Evolutionary conservation across 2,329 filamentous ascomycete species (phyloP).

Genomic region (Ceratocystis smalleyi): DNA sequence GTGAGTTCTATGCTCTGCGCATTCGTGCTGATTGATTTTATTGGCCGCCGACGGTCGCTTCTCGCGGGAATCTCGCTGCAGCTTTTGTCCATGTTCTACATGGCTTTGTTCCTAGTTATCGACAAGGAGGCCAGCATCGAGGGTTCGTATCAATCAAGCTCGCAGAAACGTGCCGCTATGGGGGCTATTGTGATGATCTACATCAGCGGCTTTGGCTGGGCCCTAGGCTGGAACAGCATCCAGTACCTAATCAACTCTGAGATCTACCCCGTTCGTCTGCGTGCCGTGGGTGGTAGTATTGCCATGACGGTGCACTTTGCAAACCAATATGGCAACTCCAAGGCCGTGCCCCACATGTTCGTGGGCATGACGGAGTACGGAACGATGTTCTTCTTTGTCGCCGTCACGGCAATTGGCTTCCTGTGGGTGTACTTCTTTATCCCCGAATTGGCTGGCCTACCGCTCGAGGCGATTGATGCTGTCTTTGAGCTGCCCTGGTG

Average conservation of each 20-base stretch:
- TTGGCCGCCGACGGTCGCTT: slow-evolving; percentile 56
- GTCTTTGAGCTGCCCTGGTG: slow-evolving; percentile 62
- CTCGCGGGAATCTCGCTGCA: slow-evolving; percentile 46
- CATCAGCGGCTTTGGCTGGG: slow-evolving; percentile 52
- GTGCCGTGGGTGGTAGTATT: slow-evolving; percentile 53
- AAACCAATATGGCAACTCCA: slow-evolving; percentile 63
- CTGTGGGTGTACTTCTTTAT: slow-evolving; percentile 58
- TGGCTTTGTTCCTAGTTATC: slow-evolving; percentile 42
- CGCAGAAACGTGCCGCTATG: slow-evolving; percentile 41
- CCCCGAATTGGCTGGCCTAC: slow-evolving; percentile 54
- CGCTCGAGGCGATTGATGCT: slow-evolving; percentile 53
- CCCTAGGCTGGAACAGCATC: slow-evolving; percentile 58
- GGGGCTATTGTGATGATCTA: slow-evolving; percentile 62
- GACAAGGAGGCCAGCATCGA: slow-evolving; percentile 27
- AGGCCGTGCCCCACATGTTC: slow-evolving; percentile 62
- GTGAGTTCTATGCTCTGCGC: slow-evolving; percentile 51
- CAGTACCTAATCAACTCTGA: slow-evolving; percentile 68
- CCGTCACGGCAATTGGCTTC: slow-evolving; percentile 51
- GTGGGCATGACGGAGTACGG: slow-evolving; percentile 46
- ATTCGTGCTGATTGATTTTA: slow-evolving; percentile 63
- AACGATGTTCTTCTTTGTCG: slow-evolving; percentile 63
- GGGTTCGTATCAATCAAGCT: slow-evolving; percentile 26
- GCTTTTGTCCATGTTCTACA: slow-evolving; percentile 45
- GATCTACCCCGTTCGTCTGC: slow-evolving; percentile 59
- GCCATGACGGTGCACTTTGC: slow-evolving; percentile 68